These are phyloP conservation scores for Oryza nivara DNA, from an alignment of 176 grass and related monocot genomes.

Conservation along the genomic window DNA sequence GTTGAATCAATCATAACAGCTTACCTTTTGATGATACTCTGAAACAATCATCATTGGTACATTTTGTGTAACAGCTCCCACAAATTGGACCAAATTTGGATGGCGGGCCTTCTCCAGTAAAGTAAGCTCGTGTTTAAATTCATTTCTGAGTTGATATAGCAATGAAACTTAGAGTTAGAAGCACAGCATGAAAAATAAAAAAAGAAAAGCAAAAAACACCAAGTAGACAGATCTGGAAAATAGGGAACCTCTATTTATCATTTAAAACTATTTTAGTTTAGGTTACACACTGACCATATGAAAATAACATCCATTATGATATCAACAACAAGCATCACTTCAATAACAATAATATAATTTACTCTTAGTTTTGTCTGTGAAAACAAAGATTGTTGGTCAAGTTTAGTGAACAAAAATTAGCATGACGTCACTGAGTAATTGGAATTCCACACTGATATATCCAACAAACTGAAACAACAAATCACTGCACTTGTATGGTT, in stretches of 20 bases:
- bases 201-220: not conserved
- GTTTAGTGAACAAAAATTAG: constrained; percentile 1
- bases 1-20: constrained; percentile 30
- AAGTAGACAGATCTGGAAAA: constrained; percentile 7
- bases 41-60: constrained; percentile 98
- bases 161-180: constrained; percentile 25
- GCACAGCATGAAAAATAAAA: constrained; percentile 16
- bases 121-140: constrained; percentile 88
- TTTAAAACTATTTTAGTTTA: constrained; percentile 15
- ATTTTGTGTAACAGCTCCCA: constrained; percentile 96
- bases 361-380: not conserved
- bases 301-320: constrained; percentile 4
- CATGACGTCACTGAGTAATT: not conserved
- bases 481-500: not conserved
- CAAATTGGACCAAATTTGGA: constrained; percentile 98
- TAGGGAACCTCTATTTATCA: not conserved
- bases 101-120: constrained; percentile 87
- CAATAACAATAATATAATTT: constrained; percentile 22
- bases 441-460: constrained; percentile 5
- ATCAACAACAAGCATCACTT: not conserved
- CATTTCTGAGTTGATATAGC: constrained; percentile 64
- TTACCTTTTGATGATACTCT: constrained; percentile 84
- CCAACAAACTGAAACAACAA: not conserved
- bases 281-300: not conserved
- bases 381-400: not conserved